Percentiles rank a stretch among this genome's conserved stretches.
phyloP scores from a whole-genome alignment of 495 filamentous ascomycete genomes.

The Xanthoparmelia taractica region DNA sequence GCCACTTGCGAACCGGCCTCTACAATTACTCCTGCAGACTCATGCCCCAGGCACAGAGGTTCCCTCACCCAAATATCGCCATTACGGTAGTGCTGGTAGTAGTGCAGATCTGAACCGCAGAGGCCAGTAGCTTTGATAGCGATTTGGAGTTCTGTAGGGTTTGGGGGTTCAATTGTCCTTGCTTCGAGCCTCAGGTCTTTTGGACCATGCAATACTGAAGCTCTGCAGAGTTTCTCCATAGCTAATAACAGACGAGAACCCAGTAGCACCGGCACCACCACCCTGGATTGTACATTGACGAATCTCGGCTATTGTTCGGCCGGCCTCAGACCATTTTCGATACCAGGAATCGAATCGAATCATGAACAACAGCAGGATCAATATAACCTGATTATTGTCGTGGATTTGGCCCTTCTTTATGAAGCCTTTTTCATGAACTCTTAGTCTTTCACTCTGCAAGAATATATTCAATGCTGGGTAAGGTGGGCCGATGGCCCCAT shows the following conservation, averaged over 20 bases:
- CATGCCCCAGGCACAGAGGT: conserved; percentile 71
- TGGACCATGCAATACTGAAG: conserved; percentile 62
- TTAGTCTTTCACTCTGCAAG: too few species aligned
- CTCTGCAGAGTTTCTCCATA: conserved; percentile 22
- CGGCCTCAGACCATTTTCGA: too few species aligned
- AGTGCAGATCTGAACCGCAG: conserved; percentile 78
- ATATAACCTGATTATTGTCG: too few species aligned
- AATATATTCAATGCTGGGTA: too few species aligned
- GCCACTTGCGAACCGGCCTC: conserved; percentile 47
- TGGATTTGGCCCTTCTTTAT: too few species aligned
- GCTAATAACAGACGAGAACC: neutral
- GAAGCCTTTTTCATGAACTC: too few species aligned
- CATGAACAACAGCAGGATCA: too few species aligned
- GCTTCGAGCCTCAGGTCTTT: conserved; percentile 55
- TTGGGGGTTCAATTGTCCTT: conserved; percentile 36
- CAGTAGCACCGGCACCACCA: neutral
- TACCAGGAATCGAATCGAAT: too few species aligned
- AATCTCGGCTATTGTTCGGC: neutral
- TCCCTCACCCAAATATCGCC: conserved; percentile 68
- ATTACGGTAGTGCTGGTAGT: conserved; percentile 79
- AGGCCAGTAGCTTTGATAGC: conserved; percentile 67
- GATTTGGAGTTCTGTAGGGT: conserved; percentile 60
- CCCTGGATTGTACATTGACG: neutral
- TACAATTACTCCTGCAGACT: conserved; percentile 64
- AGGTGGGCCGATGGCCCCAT: too few species aligned